Evolutionary conservation across 2,329 filamentous ascomycete species (phyloP).

Genomic region (Aspergillus flavus): DNA sequence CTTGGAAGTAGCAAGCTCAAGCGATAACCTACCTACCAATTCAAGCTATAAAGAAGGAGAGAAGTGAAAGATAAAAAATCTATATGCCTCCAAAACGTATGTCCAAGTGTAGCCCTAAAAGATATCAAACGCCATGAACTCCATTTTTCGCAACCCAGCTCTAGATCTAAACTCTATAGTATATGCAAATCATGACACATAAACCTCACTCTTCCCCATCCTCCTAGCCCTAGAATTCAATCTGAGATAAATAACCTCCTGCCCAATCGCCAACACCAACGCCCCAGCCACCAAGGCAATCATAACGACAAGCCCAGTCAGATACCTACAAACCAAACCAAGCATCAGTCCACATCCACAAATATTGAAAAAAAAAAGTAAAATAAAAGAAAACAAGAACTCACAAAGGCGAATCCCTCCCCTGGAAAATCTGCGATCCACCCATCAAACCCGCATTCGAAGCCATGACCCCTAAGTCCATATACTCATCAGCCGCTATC

Average conservation of each 20-base stretch:
- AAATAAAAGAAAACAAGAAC: neutral
- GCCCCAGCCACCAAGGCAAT: conserved; percentile 44
- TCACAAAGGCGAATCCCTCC: conserved; percentile 45
- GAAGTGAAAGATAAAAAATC: no score
- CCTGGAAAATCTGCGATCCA: conserved; percentile 54
- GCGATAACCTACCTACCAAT: no score
- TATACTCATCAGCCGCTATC: no score
- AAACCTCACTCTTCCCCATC: neutral
- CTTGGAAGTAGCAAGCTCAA: neutral
- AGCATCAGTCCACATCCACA: neutral
- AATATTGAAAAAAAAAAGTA: neutral
- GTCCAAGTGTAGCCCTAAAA: neutral
- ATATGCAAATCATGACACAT: neutral
- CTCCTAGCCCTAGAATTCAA: neutral
- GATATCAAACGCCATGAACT: neutral
- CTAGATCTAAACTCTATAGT: neutral
- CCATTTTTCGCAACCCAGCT: neutral
- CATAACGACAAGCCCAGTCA: conserved; percentile 49
- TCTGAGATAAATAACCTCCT: neutral
- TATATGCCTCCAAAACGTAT: neutral
- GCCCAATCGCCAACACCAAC: neutral
- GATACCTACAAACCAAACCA: conserved; percentile 37
- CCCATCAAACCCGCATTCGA: conserved; percentile 55
- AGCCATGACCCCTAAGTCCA: conserved; percentile 46
- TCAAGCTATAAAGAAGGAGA: no score